Base-by-base conservation (phyloP, 1,139 yeast genomes). In the Candida sanyaensis region DNA sequence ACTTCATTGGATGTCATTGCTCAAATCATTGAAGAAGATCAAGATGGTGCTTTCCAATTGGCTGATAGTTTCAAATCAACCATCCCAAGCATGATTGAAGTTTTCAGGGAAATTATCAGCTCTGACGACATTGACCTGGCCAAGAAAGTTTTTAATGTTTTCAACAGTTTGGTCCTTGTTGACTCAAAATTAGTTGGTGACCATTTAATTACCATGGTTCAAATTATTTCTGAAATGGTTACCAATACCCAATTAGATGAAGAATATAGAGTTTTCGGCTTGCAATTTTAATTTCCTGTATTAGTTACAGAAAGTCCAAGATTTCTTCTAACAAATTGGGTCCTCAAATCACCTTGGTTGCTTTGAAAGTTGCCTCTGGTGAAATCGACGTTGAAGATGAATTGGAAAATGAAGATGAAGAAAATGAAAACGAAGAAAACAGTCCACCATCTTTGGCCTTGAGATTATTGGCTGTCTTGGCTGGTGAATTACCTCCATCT, bases 371-470 rank as follows among this genome's bases (percentile, higher is more conserved):
- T 56, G 86, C 95, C 27, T 80, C 95, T 51, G 96, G 90, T 69
- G 91, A 86, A 64, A 74, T 84, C 56, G 95, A 87, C 62, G 80
- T 83, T 45, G 80, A 75, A 50, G 90, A 83, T 34, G 92, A 85
- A 63, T 76, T 87, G 55, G 84, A 83, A 54, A 84, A 79, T 50
- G 96, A 88, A 62, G 90, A 87, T 52, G 96, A 89, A 63, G 93
- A 89, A 60, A 92, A 88, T 57, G 96, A 90, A 68, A 91, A 90
- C 62, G 97, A 90, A 69, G 98, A 92, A 69, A 88, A 83, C 60
- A 79, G 85, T 49, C 96, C 97, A 51, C 72, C 86, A 33, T 71
- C 86, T 46, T 79, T 90, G 58, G 96, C 96, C 21, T 79, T 91
- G 60, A 83, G 96, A 70, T 76, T 93, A 55, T 69, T 93, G 48